A percentile compares a stretch with the other conserved stretches of the same genome.
Conservation (phyloP, 2,329 filamentous ascomycete species). For the Fusarium mundagurra region DNA sequence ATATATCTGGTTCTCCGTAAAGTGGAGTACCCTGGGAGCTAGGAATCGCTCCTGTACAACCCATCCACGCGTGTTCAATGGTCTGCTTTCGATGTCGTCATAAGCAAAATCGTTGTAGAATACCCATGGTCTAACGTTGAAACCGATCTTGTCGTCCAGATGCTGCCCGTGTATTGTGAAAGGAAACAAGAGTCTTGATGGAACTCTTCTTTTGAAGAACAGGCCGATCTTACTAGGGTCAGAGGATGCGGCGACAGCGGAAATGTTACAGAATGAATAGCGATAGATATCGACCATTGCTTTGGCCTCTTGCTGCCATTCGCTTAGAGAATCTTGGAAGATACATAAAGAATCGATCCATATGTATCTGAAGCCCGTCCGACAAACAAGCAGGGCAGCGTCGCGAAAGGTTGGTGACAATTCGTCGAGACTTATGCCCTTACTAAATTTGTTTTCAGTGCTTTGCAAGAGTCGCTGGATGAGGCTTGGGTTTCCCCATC, state of each 20-base stretch:
- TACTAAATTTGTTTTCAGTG: too few species aligned
- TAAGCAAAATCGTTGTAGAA: neutral
- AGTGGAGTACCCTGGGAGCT: neutral
- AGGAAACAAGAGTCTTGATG: neutral
- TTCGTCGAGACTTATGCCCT: too few species aligned
- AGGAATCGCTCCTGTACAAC: neutral
- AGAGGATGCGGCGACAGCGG: neutral
- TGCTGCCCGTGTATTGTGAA: neutral
- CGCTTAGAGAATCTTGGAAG: neutral
- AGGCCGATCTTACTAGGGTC: neutral
- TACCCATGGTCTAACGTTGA: accelerated
- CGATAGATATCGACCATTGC: accelerated
- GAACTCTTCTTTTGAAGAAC: neutral
- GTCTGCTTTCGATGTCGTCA: accelerated
- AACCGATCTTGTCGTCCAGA: accelerated
- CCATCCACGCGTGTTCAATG: accelerated
- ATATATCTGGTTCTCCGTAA: neutral
- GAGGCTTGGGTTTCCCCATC: too few species aligned
- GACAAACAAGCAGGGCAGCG: neutral
- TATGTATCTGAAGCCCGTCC: neutral
- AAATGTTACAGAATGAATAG: neutral
- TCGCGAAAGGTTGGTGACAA: neutral
- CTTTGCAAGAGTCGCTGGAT: too few species aligned
- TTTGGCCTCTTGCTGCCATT: neutral
- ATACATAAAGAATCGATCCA: neutral